A percentile compares a stretch with the other conserved stretches of the same genome.
Conservation (phyloP, 1,284 basidiomycete genomes). For the Puccinia hordei region DNA sequence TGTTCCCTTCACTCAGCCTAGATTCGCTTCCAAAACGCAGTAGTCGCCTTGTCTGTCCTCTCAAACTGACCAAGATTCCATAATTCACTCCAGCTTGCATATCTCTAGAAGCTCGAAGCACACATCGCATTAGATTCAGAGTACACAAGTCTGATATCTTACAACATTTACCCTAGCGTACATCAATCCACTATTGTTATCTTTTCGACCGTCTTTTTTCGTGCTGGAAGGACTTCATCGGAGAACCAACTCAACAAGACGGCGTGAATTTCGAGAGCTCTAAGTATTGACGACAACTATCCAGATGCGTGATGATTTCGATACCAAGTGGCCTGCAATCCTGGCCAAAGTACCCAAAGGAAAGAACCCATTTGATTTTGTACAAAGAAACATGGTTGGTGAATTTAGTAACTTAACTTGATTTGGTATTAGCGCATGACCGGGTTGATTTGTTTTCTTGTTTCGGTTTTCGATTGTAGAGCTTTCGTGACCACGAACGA, state of each 20-base stretch:
- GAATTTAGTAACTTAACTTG: background rate
- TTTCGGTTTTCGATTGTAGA: background rate
- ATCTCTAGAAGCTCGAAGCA: background rate
- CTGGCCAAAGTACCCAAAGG: conserved; percentile 5
- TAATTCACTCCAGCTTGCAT: too few species aligned
- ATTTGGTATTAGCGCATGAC: too few species aligned
- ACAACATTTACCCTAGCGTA: background rate
- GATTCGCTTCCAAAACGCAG: too few species aligned
- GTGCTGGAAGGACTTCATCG: background rate
- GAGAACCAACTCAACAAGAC: background rate
- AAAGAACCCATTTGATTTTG: conserved; percentile 9
- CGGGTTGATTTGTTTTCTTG: background rate
- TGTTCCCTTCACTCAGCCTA: background rate
- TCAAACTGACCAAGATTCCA: background rate
- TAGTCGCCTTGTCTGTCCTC: background rate
- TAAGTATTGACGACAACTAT: background rate
- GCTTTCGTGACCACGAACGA: background rate
- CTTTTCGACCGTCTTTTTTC: background rate
- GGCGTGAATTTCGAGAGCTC: background rate
- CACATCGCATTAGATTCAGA: background rate
- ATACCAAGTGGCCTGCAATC: background rate
- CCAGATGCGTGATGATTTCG: conserved; percentile 11
- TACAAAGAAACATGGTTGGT: conserved; percentile 23
- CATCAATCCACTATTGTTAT: background rate
- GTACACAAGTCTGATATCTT: background rate